These are phyloP conservation scores for Yamadazyma takamatsuzukensis DNA, from an alignment of 805 yeast species.

Conservation along the genomic window DNA sequence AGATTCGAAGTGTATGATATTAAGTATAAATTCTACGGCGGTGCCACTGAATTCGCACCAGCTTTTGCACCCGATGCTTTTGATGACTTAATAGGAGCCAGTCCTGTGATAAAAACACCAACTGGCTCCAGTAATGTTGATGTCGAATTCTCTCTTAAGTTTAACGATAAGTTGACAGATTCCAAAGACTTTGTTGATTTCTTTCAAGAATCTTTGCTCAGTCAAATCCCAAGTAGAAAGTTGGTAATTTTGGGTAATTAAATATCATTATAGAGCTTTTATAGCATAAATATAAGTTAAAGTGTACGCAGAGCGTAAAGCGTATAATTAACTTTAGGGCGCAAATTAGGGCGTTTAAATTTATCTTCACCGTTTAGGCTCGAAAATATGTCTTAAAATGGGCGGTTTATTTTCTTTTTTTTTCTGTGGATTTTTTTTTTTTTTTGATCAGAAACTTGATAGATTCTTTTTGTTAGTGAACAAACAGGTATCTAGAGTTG, in stretches of 20 bases:
- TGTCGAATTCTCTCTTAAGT: constrained; percentile 32
- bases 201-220: constrained; percentile 32
- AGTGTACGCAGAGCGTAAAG: too few relatives aligned
- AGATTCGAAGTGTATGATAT: constrained; percentile 33
- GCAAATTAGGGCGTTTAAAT: too few relatives aligned
- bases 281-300: too few relatives aligned
- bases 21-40: constrained; percentile 20
- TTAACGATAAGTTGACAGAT: constrained; percentile 29
- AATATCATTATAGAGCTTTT: too few relatives aligned
- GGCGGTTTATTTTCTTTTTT: too few relatives aligned
- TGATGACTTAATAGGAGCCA: constrained; percentile 36
- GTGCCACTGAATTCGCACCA: background rate
- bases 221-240: constrained; percentile 23
- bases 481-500: too few relatives aligned
- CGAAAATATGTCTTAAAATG: too few relatives aligned
- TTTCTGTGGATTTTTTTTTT: too few relatives aligned
- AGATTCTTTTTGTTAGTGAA: too few relatives aligned
- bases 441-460: too few relatives aligned
- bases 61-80: constrained; percentile 16
- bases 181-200: constrained; percentile 31
- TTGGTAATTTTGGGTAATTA: constrained; percentile 6
- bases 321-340: too few relatives aligned
- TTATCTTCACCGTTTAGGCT: too few relatives aligned
- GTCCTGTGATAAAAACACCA: constrained; percentile 11
- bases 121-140: constrained; percentile 13